Base-by-base conservation (phyloP, 129 eudicot genomes). In the Escallonia herrerae region DNA sequence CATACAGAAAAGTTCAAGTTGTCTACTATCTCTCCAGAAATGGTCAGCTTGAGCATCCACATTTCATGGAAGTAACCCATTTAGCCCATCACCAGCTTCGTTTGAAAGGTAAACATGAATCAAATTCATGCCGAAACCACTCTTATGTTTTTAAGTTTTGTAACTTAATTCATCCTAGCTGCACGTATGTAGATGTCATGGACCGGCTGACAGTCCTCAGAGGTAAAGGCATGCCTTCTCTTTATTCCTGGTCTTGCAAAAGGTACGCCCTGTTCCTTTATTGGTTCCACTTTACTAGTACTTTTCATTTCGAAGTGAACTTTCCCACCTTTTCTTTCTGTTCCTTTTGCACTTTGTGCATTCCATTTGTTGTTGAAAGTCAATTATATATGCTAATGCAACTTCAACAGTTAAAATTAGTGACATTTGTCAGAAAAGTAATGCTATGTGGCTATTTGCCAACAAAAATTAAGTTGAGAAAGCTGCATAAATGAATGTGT, bases 1-100 rank as follows among this genome's bases (percentile, higher is more conserved):
- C 72, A 6, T 81, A 83, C 75, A 88, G 71, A 76, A 93, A 82
- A 65, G 87, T 85, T 73, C 96, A 93, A 80, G 91, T 93, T 54
- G 95, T 93, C 41, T 93, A 93, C 39, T 93, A 93, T 57, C 80
- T 93, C 49, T 83, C 87, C 43, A 79, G 87, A 70, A 88, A 93
- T 78, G 96, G 95, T n/a, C 89, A 83, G n/a, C 98, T 93, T 65
- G 95, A 93, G 58, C 98, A 93, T 66, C 98, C 98, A 38, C 98
- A 93, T 62, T 79, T 79, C 63, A 65, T 93, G 53, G 96, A 93
- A 64, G 89, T 93, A 14, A 70, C 89, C 40, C 95, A 93, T 78
- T 77, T 88, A 55, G 83, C 89, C 56, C 78, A 84, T 65, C 89
- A 88, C 38, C 91, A 72, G 3, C 96, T 88, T 58, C 90, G 95